Conservation (phyloP, 2,329 filamentous ascomycete species). For the Curvularia spicifera region DNA sequence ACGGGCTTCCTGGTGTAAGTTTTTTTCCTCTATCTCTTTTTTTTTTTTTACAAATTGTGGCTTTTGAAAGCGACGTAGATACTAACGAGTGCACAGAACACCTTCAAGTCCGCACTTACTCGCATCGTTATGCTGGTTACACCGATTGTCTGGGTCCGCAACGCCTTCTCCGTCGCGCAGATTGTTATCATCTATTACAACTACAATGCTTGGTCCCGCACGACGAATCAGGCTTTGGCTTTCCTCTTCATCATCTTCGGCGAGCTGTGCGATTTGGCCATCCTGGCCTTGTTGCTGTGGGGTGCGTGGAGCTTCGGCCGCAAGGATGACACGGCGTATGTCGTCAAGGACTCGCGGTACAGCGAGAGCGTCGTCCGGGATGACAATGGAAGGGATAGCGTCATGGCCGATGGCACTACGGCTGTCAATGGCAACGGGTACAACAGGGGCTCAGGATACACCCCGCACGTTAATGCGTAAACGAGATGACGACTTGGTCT, state of each 20-base stretch:
- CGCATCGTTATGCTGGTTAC: slow-evolving; percentile 23
- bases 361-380: slow-evolving; percentile 8
- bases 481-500: background rate
- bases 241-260: slow-evolving; percentile 33
- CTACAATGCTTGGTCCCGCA: slow-evolving; percentile 22
- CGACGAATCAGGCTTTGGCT: slow-evolving; percentile 26
- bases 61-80: too few species aligned
- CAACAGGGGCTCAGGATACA: background rate
- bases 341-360: slow-evolving; percentile 14
- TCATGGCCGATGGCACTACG: background rate
- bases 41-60: too few species aligned
- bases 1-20: slow-evolving; percentile 24
- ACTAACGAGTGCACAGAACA: background rate
- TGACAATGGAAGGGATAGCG: background rate
- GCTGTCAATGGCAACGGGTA: too few species aligned
- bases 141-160: slow-evolving; percentile 24
- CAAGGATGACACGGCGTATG: slow-evolving; percentile 8
- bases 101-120: slow-evolving; percentile 17
- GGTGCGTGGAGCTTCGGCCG: slow-evolving; percentile 26
- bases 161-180: slow-evolving; percentile 27
- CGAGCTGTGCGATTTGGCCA: slow-evolving; percentile 21
- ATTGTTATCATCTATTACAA: slow-evolving; percentile 24
- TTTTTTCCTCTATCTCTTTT: background rate
- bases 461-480: background rate
- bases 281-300: slow-evolving; percentile 18